Percentiles rank a stretch among this genome's conserved stretches.
phyloP scores from a whole-genome alignment of 129 eudicot species.

The Ambrosia artemisiifolia region DNA sequence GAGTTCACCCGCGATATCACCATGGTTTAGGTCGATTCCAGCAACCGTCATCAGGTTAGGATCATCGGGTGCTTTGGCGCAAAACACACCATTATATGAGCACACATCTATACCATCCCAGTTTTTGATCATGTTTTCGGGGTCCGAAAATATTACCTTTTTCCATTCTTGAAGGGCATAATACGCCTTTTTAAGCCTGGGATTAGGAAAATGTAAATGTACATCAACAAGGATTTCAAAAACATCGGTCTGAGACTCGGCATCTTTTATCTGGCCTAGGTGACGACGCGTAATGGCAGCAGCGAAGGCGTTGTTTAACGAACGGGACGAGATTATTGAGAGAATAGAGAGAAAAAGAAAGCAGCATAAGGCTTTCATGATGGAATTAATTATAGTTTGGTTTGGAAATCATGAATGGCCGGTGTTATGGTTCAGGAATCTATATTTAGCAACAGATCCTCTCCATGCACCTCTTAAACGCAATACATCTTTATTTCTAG shows the following conservation, averaged over 20 bases:
- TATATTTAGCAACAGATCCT: slow-evolving; percentile 23
- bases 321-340: slow-evolving; percentile 7
- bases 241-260: slow-evolving; percentile 4
- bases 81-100: slow-evolving; percentile 61
- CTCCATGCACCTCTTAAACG: slow-evolving; percentile 15
- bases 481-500: neutral
- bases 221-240: slow-evolving; percentile 25
- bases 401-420: slow-evolving; percentile 19
- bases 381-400: slow-evolving; percentile 26
- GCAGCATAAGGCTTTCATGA: slow-evolving; percentile 45
- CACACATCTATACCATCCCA: slow-evolving; percentile 85
- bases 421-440: slow-evolving; percentile 26
- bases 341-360: slow-evolving; percentile 34
- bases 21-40: slow-evolving; percentile 70
- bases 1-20: slow-evolving; percentile 67
- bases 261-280: slow-evolving; percentile 27
- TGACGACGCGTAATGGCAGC: slow-evolving; percentile 39
- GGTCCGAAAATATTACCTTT: slow-evolving; percentile 61
- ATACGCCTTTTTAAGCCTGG: slow-evolving; percentile 53
- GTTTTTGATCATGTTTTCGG: slow-evolving; percentile 36
- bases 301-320: slow-evolving; percentile 32
- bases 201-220: slow-evolving; percentile 39
- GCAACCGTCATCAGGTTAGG: slow-evolving; percentile 43
- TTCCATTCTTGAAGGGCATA: slow-evolving; percentile 70
- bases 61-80: slow-evolving; percentile 55